A percentile compares a stretch with the other conserved stretches of the same genome.
These are phyloP conservation scores for Symbiodinium pilosum DNA, from an alignment of 73 alveolate genomes.

Conservation along the genomic window DNA sequence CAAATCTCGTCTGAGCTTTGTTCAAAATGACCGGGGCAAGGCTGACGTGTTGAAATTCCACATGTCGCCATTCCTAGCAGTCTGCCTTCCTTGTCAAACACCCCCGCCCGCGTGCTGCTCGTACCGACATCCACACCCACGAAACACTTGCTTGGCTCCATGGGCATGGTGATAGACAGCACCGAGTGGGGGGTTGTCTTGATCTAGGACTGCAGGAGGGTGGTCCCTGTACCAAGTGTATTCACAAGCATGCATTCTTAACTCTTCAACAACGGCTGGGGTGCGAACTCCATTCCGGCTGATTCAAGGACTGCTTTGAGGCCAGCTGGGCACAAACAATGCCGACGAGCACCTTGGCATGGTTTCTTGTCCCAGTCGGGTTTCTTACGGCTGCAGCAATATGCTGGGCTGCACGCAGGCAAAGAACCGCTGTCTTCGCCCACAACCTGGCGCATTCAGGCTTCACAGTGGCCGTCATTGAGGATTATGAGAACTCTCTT, in stretches of 20 bases:
- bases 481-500: too few relatives aligned
- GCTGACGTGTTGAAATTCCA: conserved; percentile 28
- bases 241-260: background rate
- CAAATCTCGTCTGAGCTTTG: conserved; percentile 50
- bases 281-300: background rate
- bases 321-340: conserved; percentile 60
- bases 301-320: conserved; percentile 9
- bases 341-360: conserved; percentile 68
- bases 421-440: background rate
- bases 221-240: too few relatives aligned
- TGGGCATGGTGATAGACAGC: background rate
- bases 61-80: conserved; percentile 22
- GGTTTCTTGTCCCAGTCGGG: too few relatives aligned
- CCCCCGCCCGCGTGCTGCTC: conserved; percentile 57
- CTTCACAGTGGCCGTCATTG: background rate
- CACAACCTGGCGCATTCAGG: background rate
- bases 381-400: too few relatives aligned
- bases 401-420: background rate
- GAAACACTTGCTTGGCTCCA: conserved; percentile 1
- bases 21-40: conserved; percentile 45
- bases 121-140: conserved; percentile 67
- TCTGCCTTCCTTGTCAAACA: conserved; percentile 3
- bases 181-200: too few relatives aligned
- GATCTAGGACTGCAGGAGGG: too few relatives aligned
- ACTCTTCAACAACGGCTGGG: background rate